These are phyloP conservation scores for Pseudonitzschia pungens DNA, from an alignment of 108 stramenopile genomes.

Conservation along the genomic window DNA sequence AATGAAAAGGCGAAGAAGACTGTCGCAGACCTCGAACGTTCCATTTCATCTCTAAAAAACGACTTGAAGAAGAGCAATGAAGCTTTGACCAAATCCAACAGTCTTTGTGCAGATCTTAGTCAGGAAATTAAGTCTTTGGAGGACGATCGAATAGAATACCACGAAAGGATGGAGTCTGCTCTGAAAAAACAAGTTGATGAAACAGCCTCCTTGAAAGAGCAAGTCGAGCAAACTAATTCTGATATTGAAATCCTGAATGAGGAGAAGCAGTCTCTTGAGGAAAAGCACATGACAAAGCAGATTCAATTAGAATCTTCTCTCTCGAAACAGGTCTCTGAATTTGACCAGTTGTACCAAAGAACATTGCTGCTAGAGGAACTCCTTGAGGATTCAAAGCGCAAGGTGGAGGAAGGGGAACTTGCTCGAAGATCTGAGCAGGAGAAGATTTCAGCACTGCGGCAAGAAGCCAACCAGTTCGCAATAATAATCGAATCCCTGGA, in stretches of 20 bases:
- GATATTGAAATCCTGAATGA: background rate
- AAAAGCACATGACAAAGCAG: background rate
- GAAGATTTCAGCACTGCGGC: too few relatives aligned
- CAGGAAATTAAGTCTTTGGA: background rate
- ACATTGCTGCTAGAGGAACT: background rate
- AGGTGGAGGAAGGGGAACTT: background rate
- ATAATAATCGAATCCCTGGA: too few relatives aligned
- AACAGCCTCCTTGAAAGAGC: background rate
- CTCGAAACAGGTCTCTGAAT: background rate
- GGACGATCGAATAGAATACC: background rate
- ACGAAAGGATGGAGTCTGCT: background rate
- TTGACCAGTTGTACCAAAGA: background rate
- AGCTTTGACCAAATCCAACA: background rate
- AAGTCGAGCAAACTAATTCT: background rate
- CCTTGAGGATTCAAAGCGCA: background rate
- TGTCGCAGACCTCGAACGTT: background rate
- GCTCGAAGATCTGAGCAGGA: background rate
- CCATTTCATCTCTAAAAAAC: background rate
- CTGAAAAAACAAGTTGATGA: background rate
- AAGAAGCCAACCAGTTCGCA: too few relatives aligned
- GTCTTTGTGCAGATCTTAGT: background rate
- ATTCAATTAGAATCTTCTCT: background rate
- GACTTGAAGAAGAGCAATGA: constrained; percentile 3
- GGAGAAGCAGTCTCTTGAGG: background rate
- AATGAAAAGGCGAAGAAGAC: background rate